Base-by-base conservation (phyloP, 129 eudicot genomes). In the Tanacetum coccineum region DNA sequence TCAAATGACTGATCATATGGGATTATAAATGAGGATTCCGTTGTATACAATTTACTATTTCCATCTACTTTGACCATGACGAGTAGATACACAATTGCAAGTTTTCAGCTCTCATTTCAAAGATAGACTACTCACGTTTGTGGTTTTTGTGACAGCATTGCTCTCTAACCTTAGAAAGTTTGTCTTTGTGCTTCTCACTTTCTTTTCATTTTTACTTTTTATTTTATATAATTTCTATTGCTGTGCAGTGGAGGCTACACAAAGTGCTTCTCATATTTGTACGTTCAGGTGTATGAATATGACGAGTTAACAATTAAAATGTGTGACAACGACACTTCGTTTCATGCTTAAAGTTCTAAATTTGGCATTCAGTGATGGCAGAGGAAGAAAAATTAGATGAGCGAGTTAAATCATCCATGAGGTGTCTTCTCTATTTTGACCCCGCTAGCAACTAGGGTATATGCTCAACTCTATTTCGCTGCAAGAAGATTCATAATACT, bases 401-500 rank as follows among this genome's bases (percentile, higher is more conserved):
- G 14, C 87, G 89, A 40, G 98, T 93, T 70, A 86, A 83, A 68
- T 22, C 76, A 70, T 96, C 98, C 39, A 46, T 79, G 45, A 79
- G 62, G n/a, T 83, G 87, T 79, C 98, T 93, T 72, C 87, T 89
- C 47, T 76, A 74, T 9, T 82, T 88, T 74, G 89, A 92, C 69
- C 81, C 95, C 39, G 71, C 84, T 63, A 78, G 56, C 77, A 60
- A 70, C 73, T 81, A 84, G 78, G 72, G 42, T 67, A 62, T 78
- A 58, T 92, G 84, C 76, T 60, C 74, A 25, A 59, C 71, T 57
- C 59, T 83, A 47, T 93, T 93, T 73, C 83, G 78, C 47, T 93
- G 86, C 77, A 88, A 95, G 98, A 93, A 84, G 68, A 88, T 93
- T 75, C 87, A 95, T 62, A 96, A 93, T 87, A 88, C 67, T 86